Evolutionary conservation across 768 basidiomycete genomes (phyloP).

Genomic region (Phallus indusiatus): DNA sequence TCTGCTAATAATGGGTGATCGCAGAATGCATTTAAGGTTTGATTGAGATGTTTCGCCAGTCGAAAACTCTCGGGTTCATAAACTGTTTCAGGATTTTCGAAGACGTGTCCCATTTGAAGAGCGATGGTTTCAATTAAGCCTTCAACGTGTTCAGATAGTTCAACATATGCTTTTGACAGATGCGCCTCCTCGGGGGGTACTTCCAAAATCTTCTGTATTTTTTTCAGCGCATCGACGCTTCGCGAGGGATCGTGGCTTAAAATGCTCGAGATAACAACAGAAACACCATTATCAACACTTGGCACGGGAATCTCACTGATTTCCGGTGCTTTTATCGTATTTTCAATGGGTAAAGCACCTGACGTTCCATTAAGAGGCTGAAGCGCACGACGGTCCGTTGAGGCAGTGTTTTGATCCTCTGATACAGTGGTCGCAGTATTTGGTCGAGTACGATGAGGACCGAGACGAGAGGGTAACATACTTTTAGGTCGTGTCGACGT

Average conservation of each 20-base stretch:
- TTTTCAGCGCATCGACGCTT: constrained; percentile 91
- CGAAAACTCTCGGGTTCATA: constrained; percentile 76
- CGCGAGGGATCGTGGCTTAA: constrained; percentile 76
- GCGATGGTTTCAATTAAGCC: constrained; percentile 86
- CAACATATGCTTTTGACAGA: constrained; percentile 59
- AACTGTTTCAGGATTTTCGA: constrained; percentile 71
- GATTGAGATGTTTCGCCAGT: constrained; percentile 93
- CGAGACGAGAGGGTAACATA: constrained; percentile 67
- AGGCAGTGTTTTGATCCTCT: background rate
- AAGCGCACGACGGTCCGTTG: constrained; percentile 7
- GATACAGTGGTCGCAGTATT: constrained; percentile 10
- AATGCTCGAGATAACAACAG: constrained; percentile 79
- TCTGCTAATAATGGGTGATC: constrained; percentile 84
- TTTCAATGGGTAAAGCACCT: constrained; percentile 14
- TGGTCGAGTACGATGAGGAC: constrained; percentile 48
- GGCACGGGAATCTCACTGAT: constrained; percentile 18
- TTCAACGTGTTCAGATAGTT: constrained; percentile 70
- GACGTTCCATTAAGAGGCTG: constrained; percentile 14
- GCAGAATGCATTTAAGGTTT: constrained; percentile 91
- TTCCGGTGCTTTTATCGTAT: constrained; percentile 7
- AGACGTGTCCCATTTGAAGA: constrained; percentile 85
- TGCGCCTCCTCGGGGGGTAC: constrained; percentile 66
- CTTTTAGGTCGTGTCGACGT: constrained; percentile 50
- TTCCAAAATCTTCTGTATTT: constrained; percentile 78
- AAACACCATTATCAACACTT: constrained; percentile 47